Evolutionary conservation across 2,329 filamentous ascomycete genomes (phyloP).

Genomic region (Epichloe coenophiala): DNA sequence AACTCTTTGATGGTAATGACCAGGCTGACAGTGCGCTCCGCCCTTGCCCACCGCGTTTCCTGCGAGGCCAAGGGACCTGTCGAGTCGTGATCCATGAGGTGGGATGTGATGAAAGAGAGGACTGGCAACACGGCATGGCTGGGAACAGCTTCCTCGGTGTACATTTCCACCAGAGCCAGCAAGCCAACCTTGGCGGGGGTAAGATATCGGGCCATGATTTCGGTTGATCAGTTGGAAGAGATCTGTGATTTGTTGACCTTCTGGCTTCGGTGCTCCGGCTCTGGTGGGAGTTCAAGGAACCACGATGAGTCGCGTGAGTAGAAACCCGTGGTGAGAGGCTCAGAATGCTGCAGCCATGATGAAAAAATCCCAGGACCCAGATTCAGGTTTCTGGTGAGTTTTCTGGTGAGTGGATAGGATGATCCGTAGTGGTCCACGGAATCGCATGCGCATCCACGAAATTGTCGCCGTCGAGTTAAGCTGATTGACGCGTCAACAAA

Average conservation of each 20-base stretch:
- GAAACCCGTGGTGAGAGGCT: background rate
- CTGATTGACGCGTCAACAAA: background rate
- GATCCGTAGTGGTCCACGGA: background rate
- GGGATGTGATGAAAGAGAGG: constrained; percentile 64
- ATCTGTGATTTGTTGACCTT: background rate
- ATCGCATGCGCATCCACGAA: background rate
- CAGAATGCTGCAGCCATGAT: background rate
- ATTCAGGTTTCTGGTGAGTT: background rate
- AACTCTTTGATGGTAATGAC: constrained; percentile 44
- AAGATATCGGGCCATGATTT: constrained; percentile 64
- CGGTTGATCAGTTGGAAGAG: background rate
- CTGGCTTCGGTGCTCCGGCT: background rate
- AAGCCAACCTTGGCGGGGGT: constrained; percentile 82
- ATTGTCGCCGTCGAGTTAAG: background rate
- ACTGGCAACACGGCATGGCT: constrained; percentile 59
- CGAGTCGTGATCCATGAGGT: constrained; percentile 41
- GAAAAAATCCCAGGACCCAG: background rate
- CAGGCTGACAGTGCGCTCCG: constrained; percentile 36
- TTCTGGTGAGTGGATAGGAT: background rate
- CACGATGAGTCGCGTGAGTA: background rate
- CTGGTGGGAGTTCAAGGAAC: background rate
- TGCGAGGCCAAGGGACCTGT: constrained; percentile 16
- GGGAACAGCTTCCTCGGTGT: constrained; percentile 57
- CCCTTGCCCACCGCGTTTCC: constrained; percentile 30
- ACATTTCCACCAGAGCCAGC: constrained; percentile 68